Base-by-base conservation (phyloP, 1,139 yeast species). In the Zygosaccharomyces pseudobailii region DNA sequence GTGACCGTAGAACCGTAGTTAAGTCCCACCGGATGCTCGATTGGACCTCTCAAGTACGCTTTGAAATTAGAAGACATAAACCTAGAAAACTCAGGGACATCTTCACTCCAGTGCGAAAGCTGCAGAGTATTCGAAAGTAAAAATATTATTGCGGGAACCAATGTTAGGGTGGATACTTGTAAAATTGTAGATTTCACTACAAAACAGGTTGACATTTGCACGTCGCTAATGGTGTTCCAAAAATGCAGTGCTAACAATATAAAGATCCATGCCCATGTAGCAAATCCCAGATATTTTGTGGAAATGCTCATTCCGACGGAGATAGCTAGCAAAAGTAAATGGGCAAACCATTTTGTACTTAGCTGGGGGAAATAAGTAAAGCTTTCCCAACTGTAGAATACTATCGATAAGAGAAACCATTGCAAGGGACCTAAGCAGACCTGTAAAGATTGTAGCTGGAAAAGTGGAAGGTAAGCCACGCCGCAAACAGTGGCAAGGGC, bases 1-100 rank as follows among this genome's bases (percentile, higher is more conserved):
- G 87, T 80, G 13, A 87, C 73, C 0, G 79, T 71, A 43, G 87
- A 77, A 3, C 94, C 95, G 62, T 72, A 81, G 4, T 78, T 72
- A 0, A 87, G 78, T 4, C 75, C 76, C 6, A 79, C 74, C 5
- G 72, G 68, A 13, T 55, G 53, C 6, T 47, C 44, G 17, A 51
- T 71, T 66, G 45, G 70, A 53, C 36, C 73, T 56, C 46, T 71
- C 71, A 45, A 75, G 72, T 48, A 75, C 74, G 37, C 58, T 52
- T 83, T 82, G 67, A 82, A 85, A n/a, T 70, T 68, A 2, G 87
- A 72, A 33, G 84, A 66, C 67, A 85, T 65, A 45, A 69, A 65
- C 10, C 78, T 72, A 17, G 80, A 71, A 10, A 45, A 49, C 36
- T 73, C 71, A 1, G 84, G 84, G 27, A 69, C 66, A 48, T 62